A percentile compares a stretch with the other conserved stretches of the same genome.
Conservation (phyloP, 352 stramenopile species). For the Globisporangium viniferum region DNA sequence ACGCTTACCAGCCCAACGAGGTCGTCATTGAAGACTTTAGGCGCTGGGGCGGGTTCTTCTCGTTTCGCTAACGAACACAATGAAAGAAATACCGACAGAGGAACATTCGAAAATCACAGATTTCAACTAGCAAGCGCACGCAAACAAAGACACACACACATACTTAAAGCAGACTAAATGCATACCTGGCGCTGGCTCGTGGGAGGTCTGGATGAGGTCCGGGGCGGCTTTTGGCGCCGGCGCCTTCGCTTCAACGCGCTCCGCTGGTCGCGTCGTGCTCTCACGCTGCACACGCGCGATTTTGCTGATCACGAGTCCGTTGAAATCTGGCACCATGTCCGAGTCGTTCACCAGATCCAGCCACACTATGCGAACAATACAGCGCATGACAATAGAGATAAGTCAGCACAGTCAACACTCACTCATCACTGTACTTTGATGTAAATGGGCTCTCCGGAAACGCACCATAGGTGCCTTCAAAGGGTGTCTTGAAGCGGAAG, state of each 20-base stretch:
- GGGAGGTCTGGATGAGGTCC: slow-evolving; percentile 75
- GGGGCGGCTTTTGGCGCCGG: slow-evolving; percentile 32
- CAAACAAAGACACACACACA: neutral
- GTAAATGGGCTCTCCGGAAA: neutral
- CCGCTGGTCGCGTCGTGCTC: slow-evolving; percentile 34
- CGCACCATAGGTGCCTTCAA: slow-evolving; percentile 82
- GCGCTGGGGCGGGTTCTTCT: slow-evolving; percentile 34
- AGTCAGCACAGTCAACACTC: neutral
- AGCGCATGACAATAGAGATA: neutral
- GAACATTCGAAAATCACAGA: neutral
- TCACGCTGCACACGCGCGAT: slow-evolving; percentile 65
- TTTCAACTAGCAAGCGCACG: too few relatives aligned
- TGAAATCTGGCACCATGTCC: slow-evolving; percentile 74
- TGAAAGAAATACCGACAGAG: neutral
- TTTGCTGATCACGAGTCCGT: slow-evolving; percentile 78
- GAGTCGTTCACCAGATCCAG: slow-evolving; percentile 71
- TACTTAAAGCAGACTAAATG: neutral
- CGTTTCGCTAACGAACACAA: slow-evolving; percentile 35
- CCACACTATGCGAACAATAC: slow-evolving; percentile 49
- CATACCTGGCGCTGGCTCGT: slow-evolving; percentile 14
- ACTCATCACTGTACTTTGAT: neutral
- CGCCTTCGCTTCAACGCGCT: slow-evolving; percentile 33
- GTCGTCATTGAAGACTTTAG: slow-evolving; percentile 80
- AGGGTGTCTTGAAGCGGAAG: slow-evolving; percentile 84
- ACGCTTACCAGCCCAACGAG: slow-evolving; percentile 66